These are phyloP conservation scores for Bacterosira constricta DNA, from an alignment of 108 stramenopile species.

Conservation along the genomic window DNA sequence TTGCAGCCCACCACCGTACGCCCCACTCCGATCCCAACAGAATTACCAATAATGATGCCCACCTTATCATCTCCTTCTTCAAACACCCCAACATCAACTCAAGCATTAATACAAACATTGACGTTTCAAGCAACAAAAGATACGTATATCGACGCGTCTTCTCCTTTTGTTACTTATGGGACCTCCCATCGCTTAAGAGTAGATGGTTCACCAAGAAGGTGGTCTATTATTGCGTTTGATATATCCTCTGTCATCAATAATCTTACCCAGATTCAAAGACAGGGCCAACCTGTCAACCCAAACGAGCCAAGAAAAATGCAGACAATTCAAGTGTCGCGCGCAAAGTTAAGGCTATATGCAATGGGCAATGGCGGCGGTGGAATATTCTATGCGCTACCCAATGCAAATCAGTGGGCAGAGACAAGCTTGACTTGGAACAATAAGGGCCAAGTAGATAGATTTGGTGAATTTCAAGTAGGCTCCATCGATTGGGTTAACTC, in stretches of 20 bases:
- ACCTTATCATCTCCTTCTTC: background rate
- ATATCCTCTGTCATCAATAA: background rate
- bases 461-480: conserved; percentile 4
- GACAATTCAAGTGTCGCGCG: background rate
- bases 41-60: background rate
- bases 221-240: conserved; percentile 1
- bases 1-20: background rate
- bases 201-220: background rate
- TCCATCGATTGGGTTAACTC: background rate
- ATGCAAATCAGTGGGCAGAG: background rate
- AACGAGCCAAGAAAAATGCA: conserved; percentile 1
- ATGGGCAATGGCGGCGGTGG: background rate
- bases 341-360: background rate
- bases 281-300: background rate
- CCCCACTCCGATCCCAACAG: background rate
- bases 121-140: background rate
- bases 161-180: background rate
- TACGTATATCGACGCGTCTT: background rate
- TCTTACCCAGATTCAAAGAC: background rate
- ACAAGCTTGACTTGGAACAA: conserved; percentile 14
- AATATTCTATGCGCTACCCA: background rate
- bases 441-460: background rate
- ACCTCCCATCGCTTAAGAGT: background rate
- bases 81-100: background rate
- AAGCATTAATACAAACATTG: background rate